Conservation (phyloP, 805 yeast species). For the Candida oleophila region DNA sequence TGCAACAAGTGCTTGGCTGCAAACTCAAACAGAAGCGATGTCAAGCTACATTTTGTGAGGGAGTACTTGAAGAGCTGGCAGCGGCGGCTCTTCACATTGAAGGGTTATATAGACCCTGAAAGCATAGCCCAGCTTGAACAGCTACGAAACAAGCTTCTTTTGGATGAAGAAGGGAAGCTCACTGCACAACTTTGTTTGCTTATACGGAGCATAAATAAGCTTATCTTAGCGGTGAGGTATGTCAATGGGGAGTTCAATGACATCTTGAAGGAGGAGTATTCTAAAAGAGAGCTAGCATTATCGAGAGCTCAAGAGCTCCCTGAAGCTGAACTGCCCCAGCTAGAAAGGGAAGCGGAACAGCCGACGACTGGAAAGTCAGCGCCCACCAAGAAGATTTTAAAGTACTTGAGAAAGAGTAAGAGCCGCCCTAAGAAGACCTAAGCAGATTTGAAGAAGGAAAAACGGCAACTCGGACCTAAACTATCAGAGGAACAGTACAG, state of each 20-base stretch:
- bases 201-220: neutral
- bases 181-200: neutral
- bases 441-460: too few relatives aligned
- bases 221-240: neutral
- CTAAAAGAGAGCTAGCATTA: too few relatives aligned
- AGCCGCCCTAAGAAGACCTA: neutral
- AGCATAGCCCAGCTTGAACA: neutral
- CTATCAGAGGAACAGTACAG: too few relatives aligned
- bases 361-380: too few relatives aligned
- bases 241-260: neutral
- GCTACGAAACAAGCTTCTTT: neutral
- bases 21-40: neutral
- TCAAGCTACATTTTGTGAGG: neutral
- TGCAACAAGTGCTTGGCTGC: conserved; percentile 1
- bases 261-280: too few relatives aligned
- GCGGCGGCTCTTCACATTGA: too few relatives aligned
- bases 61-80: neutral
- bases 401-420: neutral
- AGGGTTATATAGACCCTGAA: too few relatives aligned
- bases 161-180: neutral
- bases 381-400: neutral
- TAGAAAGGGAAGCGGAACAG: too few relatives aligned
- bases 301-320: too few relatives aligned
- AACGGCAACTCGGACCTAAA: too few relatives aligned
- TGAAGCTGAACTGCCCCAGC: too few relatives aligned